phyloP scores from a whole-genome alignment of 768 basidiomycete species.

The Pseudohyphozyma bogoriensis region DNA sequence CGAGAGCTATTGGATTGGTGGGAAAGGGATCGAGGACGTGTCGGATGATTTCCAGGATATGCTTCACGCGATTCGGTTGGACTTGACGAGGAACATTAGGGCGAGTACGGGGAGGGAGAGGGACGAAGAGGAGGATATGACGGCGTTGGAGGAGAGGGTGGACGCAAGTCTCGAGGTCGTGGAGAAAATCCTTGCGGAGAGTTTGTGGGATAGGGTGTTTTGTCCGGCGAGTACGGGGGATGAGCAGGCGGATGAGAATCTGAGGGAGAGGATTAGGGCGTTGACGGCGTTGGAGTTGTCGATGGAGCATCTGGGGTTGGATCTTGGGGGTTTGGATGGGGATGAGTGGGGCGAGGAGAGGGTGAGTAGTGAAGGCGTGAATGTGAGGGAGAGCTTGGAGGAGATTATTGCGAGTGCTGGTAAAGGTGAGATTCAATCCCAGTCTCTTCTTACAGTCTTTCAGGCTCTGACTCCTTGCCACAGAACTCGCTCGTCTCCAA shows the following conservation, averaged over 20 bases:
- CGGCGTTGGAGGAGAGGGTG: slow-evolving; percentile 44
- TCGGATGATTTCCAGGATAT: slow-evolving; percentile 34
- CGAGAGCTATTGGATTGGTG: too few species aligned
- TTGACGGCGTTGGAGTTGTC: slow-evolving; percentile 82
- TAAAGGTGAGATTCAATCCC: slow-evolving; percentile 48
- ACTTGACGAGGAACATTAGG: slow-evolving; percentile 44
- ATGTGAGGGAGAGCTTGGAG: slow-evolving; percentile 42
- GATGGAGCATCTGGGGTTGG: slow-evolving; percentile 79
- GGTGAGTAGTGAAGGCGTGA: slow-evolving; percentile 38
- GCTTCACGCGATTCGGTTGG: slow-evolving; percentile 20
- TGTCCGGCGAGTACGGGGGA: slow-evolving; percentile 66
- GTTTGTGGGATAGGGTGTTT: slow-evolving; percentile 82
- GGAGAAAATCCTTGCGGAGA: slow-evolving; percentile 57
- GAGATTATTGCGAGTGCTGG: slow-evolving; percentile 64
- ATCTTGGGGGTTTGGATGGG: slow-evolving; percentile 45
- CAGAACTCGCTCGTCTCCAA: slow-evolving; percentile 51
- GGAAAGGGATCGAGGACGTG: slow-evolving; percentile 30
- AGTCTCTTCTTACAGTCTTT: background rate
- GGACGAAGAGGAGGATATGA: slow-evolving; percentile 35
- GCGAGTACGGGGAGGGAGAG: slow-evolving; percentile 38
- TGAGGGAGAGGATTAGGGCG: slow-evolving; percentile 80
- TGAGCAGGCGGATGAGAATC: slow-evolving; percentile 73
- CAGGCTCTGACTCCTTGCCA: background rate
- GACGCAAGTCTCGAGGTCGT: slow-evolving; percentile 59
- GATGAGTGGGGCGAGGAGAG: slow-evolving; percentile 41